Conservation (phyloP, 176 grass and related monocot species). For the Guadua angustifolia region DNA sequence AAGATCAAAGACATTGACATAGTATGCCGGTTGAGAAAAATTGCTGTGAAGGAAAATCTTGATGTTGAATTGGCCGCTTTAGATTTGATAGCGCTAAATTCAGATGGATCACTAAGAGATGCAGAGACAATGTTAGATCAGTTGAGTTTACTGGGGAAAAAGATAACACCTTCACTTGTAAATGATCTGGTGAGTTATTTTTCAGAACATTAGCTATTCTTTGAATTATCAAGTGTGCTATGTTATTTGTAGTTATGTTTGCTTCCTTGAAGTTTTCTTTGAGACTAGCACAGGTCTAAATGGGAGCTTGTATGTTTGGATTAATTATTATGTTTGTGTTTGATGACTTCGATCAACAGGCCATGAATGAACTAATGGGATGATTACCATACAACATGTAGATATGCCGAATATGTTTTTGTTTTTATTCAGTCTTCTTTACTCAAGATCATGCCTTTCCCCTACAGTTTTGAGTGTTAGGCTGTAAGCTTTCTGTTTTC, state of each 20-base stretch:
- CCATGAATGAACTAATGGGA: not conserved
- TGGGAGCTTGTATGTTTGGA: constrained; percentile 31
- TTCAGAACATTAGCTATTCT: constrained; percentile 33
- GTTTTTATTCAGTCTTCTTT: constrained; percentile 35
- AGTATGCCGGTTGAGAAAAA: constrained; percentile 70
- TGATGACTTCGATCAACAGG: not conserved
- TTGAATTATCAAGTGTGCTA: not conserved
- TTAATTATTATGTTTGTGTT: constrained; percentile 3
- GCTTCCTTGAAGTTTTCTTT: constrained; percentile 26
- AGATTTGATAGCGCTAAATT: constrained; percentile 87
- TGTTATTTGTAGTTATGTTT: constrained; percentile 33
- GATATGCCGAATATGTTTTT: constrained; percentile 26
- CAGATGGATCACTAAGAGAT: constrained; percentile 89
- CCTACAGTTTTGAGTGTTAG: not conserved
- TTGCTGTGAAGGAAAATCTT: constrained; percentile 72
- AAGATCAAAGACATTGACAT: constrained; percentile 91
- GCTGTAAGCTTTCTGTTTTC: constrained; percentile 12
- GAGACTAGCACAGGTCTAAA: constrained; percentile 24
- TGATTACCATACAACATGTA: constrained; percentile 14
- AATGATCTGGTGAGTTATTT: constrained; percentile 79
- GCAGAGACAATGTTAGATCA: constrained; percentile 98
- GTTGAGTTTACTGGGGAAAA: constrained; percentile 90
- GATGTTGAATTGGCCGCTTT: constrained; percentile 88
- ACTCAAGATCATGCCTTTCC: not conserved
- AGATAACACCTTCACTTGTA: constrained; percentile 82